Percentiles rank a stretch among this genome's conserved stretches.
These are phyloP conservation scores for Mucor ambiguus DNA, from an alignment of 371 early-diverging fungal species.

Conservation along the genomic window DNA sequence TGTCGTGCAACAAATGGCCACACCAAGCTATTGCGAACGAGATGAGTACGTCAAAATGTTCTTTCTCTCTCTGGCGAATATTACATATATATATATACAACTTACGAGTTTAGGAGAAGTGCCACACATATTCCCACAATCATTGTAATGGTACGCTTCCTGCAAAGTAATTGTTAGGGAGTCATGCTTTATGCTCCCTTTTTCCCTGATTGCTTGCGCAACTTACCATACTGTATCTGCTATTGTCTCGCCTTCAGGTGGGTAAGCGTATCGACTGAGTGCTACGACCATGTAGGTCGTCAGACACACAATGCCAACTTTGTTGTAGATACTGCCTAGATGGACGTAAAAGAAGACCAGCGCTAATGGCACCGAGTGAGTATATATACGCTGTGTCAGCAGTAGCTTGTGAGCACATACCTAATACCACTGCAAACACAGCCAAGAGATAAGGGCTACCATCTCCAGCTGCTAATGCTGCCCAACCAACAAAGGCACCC, in stretches of 20 bases:
- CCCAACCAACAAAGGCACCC: slow-evolving; percentile 56
- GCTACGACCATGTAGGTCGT: slow-evolving; percentile 50
- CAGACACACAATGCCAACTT: slow-evolving; percentile 47
- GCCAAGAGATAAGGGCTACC: slow-evolving; percentile 56
- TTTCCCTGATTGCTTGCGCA: not conserved
- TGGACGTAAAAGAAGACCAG: slow-evolving; percentile 51
- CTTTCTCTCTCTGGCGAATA: not conserved
- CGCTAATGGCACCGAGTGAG: slow-evolving; percentile 25
- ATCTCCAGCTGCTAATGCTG: slow-evolving; percentile 49
- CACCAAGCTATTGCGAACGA: slow-evolving; percentile 31
- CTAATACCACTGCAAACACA: slow-evolving; percentile 54
- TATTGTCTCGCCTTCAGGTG: slow-evolving; percentile 37
- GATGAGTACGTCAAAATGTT: too few relatives aligned
- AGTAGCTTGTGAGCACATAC: slow-evolving; percentile 29
- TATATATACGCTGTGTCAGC: not conserved
- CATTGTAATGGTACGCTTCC: slow-evolving; percentile 57
- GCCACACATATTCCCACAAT: slow-evolving; percentile 60
- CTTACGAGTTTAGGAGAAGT: slow-evolving; percentile 53
- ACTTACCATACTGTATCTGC: slow-evolving; percentile 47
- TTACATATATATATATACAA: not conserved
- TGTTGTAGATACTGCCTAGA: slow-evolving; percentile 47
- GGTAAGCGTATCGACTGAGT: slow-evolving; percentile 35
- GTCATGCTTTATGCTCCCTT: not conserved
- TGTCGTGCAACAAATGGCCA: slow-evolving; percentile 69
- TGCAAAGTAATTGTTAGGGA: slow-evolving; percentile 14